phyloP scores from a whole-genome alignment of 306 rosid species.

The Astragalus membranaceus region DNA sequence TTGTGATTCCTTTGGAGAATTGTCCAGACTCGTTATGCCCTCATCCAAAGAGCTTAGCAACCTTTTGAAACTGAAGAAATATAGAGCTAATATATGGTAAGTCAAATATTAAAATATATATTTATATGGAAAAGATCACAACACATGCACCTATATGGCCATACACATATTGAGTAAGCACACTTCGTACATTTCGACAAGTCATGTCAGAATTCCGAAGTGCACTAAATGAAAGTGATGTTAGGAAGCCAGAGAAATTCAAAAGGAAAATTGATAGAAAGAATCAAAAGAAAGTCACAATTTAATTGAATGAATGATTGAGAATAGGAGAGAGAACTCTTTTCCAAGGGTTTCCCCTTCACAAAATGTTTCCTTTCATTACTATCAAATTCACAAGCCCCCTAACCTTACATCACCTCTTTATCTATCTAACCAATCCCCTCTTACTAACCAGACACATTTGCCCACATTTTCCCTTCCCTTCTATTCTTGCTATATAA shows the following conservation, averaged over 20 bases:
- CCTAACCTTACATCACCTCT: not conserved
- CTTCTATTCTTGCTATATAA: too few relatives aligned
- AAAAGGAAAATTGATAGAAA: not conserved
- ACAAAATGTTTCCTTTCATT: not conserved
- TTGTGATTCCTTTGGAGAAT: slow-evolving; percentile 27
- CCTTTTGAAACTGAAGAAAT: slow-evolving; percentile 63
- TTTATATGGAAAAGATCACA: not conserved
- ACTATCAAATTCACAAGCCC: not conserved
- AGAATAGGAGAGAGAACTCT: not conserved
- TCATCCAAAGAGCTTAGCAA: slow-evolving; percentile 54
- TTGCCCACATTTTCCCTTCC: not conserved
- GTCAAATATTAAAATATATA: not conserved
- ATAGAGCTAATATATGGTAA: slow-evolving; percentile 26
- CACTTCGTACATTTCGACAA: not conserved
- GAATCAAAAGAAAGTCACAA: not conserved
- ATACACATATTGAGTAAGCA: not conserved
- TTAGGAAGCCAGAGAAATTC: not conserved
- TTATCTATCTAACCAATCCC: not conserved
- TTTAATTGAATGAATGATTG: not conserved
- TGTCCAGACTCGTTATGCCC: slow-evolving; percentile 38
- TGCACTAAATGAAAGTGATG: not conserved
- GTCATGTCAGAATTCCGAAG: not conserved
- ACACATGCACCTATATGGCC: not conserved
- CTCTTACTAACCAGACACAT: not conserved
- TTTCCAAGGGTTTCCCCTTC: not conserved